A percentile compares a stretch with the other conserved stretches of the same genome.
These are phyloP conservation scores for Suaeda aralocaspica DNA, from an alignment of 148 eudicot genomes.

Conservation along the genomic window DNA sequence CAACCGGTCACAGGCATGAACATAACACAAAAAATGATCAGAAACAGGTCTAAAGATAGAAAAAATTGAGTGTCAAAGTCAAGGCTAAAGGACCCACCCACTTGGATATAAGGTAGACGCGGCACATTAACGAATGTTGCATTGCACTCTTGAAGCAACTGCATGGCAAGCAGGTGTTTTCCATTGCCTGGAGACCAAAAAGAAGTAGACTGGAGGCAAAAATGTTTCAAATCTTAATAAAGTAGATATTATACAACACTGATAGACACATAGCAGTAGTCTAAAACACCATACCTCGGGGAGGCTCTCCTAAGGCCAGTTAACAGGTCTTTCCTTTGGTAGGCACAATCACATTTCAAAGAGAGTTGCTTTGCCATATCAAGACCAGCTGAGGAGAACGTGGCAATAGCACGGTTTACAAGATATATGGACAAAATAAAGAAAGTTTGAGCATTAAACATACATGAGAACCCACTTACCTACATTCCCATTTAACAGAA, in stretches of 20 bases:
- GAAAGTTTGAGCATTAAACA: not conserved
- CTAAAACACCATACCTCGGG: constrained; percentile 56
- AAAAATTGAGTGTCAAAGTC: not conserved
- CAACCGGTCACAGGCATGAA: constrained; percentile 56
- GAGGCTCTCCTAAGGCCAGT: constrained; percentile 95
- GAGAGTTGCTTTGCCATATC: constrained; percentile 93
- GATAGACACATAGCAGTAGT: not conserved
- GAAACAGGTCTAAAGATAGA: constrained; percentile 17
- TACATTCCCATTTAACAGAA: constrained; percentile 97
- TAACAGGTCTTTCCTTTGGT: constrained; percentile 89
- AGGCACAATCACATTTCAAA: constrained; percentile 91
- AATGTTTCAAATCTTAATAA: constrained; percentile 4
- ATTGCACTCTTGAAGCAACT: constrained; percentile 91
- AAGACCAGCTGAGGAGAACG: constrained; percentile 88
- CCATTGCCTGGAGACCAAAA: constrained; percentile 99
- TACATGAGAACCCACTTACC: constrained; percentile 40
- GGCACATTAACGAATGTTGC: constrained; percentile 92
- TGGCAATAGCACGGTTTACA: not conserved
- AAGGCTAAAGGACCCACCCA: constrained; percentile 47
- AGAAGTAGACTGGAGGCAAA: constrained; percentile 64
- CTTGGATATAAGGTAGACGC: constrained; percentile 96
- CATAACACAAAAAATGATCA: constrained; percentile 4
- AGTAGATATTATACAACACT: not conserved
- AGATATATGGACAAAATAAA: constrained; percentile 8
- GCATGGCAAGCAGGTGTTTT: constrained; percentile 98